Base-by-base conservation (phyloP, 495 filamentous ascomycete genomes). In the Letharia columbiana region DNA sequence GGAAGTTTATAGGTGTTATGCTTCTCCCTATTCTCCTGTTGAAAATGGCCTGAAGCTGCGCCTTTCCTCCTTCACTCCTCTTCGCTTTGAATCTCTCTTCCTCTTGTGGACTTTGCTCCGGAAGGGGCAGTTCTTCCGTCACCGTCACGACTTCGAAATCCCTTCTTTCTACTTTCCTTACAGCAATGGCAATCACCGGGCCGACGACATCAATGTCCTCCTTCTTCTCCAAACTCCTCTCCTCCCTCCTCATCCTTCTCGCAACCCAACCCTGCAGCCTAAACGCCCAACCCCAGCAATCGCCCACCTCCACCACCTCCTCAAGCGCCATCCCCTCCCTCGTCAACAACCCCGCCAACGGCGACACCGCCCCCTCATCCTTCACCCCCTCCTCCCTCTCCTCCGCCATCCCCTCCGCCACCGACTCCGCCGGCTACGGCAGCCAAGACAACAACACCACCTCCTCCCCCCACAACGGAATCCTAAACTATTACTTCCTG, bases 401-500 rank as follows among this genome's bases (percentile, higher is more conserved):
- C 35, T 40, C 58, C 45, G 23, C 68, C 57, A 23, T 47, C 61
- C 41, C 60, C 44, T 42, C 71, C 33, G 31, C 54, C 57, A 59
- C 54, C 39, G 45, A 63, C 58, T 9, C 8, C 41, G 61, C 54
- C 18, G 23, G 28, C n/a, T 59, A 67, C 47, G 57, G 52, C 52
- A 20, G 45, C 37, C 42, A 60, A 15, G 13, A 31, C 4, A 15
- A 45, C 60, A 44, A 47, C 61, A 39, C 64, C 8, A 49, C 61
- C 45, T 20, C 44, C 18, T 11, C 60, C 28, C n/a, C 47, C 12
- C 62, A 69, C 61, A 60, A 37, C 18, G 67, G 70, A 33, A 69
- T 72, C 39, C 71, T 75, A 61, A 72, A 76, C 62, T 77, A 73
- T 66, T 77, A 76, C 63, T 77, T 69, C 49, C 64, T 76, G 40